phyloP scores from a whole-genome alignment of 495 filamentous ascomycete genomes.

The Penicillium desertorum region DNA sequence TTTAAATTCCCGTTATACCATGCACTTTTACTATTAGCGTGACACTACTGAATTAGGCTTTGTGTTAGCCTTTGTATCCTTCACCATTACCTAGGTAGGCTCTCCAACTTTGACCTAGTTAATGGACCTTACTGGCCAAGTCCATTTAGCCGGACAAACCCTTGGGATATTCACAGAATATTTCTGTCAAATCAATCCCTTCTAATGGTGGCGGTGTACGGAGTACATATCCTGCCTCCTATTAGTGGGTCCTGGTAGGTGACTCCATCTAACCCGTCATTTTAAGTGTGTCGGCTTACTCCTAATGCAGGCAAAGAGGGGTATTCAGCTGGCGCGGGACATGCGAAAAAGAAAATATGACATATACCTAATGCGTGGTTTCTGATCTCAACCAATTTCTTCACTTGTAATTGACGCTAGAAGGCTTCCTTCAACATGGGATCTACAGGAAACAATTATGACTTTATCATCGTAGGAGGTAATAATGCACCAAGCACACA shows the following conservation, averaged over 20 bases:
- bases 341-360: background rate
- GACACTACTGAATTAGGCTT: background rate
- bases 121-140: background rate
- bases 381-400: background rate
- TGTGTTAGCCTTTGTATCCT: background rate
- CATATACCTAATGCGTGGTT: background rate
- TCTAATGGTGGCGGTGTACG: background rate
- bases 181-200: background rate
- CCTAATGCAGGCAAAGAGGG: background rate
- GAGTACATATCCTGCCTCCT: background rate
- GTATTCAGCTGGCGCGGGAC: too few relatives aligned
- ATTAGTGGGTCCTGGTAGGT: too few relatives aligned
- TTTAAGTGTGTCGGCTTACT: background rate
- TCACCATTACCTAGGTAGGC: background rate
- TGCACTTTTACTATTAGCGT: background rate
- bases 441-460: constrained; percentile 31
- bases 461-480: constrained; percentile 59
- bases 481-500: constrained; percentile 14
- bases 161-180: too few relatives aligned
- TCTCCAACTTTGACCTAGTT: background rate
- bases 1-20: background rate
- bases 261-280: too few relatives aligned
- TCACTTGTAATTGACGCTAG: background rate
- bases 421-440: constrained; percentile 7
- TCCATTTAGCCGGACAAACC: too few relatives aligned